Evolutionary conservation across 192 early-diverging fungal species (phyloP), one percentile per base, ranked within the genome.

Genomic region (Paraglomus brasilianum): DNA sequence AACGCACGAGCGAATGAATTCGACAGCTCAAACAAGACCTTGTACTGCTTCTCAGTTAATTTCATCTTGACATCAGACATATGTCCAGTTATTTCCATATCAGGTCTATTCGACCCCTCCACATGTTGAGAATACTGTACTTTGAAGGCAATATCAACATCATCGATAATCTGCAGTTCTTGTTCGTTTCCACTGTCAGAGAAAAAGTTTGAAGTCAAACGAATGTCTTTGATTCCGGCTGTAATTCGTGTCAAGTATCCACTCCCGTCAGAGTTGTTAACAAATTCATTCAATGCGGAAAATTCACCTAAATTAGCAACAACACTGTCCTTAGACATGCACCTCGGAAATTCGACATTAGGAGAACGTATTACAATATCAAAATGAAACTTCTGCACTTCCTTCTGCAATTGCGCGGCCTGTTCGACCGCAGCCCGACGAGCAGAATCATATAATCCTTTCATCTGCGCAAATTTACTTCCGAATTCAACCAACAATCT

Each of bases 401-500:
- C 83, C 59, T 93, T 86, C 46, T 92, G 90, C 41, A 93, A 81
- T 52, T 93, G 89, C 10, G 83, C 81, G 10, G 92, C 91, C 61
- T 88, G 85, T 51, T 92, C 81, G 4, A 91, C 80, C 5, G 94
- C 92, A 0, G 94, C 92, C 63, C 87, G 81, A 0, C 97, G 79
- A 2, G 97, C 97, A n/a, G 86, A 81, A 68, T 97, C 97, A 73
- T 93, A 89, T 8, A 95, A 61, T 30, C 81, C 82, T 65, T 95
- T 89, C 92, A 97, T 94, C 30, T 88, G 81, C 0, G 89, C 84
- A 79, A 97, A 97, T 69, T 95, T 88, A 63, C 85, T 90, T 1
- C 93, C 83, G 72, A 88, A 99, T 30, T 80, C 83, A 70, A 92
- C 81, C 5, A 97, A 75, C 50, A 89, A 82, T 21, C 74, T 71